Evolutionary conservation across 768 basidiomycete species (phyloP), one percentile per base, ranked within the genome.

Genomic region (Rhizopogon sp.): DNA sequence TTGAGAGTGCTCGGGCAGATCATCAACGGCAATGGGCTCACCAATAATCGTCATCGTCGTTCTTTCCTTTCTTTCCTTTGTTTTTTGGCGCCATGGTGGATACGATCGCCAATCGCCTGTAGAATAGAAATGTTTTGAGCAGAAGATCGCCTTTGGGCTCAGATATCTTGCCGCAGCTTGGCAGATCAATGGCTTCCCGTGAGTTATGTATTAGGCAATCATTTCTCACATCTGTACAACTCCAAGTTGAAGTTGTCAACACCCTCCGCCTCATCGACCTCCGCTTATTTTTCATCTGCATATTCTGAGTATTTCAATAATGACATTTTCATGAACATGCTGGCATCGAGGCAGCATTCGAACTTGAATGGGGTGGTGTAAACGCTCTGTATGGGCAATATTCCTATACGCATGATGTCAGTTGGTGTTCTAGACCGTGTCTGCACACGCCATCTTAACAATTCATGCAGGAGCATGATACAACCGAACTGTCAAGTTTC

Each of bases 31-130:
- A 50, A 54, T 52, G 47, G 51, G 60, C 74, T 57, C 58, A 91
- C 93, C 93, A 96, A 73, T 80, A 89, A 39, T 81, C 85, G 59
- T 95, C 92, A 61, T 87, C 84, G 43, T 76, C 76, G 63, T 84
- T 87, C 75, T 93, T 93, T 31, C 79, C 83, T 65, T 93, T 95
- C 77, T 95, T 96, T 60, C 87, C 93, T 67, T 92, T 92, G 67
- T 77, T 80, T 68, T 87, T 86, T 29, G 85, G 84, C 33, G 85
- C 54, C 70, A 70, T 70, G 39, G 49, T 37, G 16, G 8, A 37
- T 25, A 37, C 47, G 22, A 49, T 37, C 20, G 47, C 47, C 47
- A 49, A 49, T 49, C 47, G 35, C 20, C 25, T 37, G 47, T 37
- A 16, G 46, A 16, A 25, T 20, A 49, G 5, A 22, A 49, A 20